These are phyloP conservation scores for Nymphaea colorata DNA, from an alignment of 164 flowering plant genomes.

Conservation along the genomic window DNA sequence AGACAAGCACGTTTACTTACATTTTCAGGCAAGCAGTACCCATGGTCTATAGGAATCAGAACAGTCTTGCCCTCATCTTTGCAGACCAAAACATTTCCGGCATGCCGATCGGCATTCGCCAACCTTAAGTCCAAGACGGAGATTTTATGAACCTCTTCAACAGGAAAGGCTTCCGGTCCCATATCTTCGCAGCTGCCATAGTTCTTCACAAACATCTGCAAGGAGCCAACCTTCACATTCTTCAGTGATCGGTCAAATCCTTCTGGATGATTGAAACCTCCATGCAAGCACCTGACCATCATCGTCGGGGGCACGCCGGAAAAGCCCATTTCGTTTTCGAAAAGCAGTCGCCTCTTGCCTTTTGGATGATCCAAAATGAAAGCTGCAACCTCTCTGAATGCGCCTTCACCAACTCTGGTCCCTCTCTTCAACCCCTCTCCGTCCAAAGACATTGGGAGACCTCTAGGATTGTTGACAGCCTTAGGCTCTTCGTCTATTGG, in stretches of 20 bases:
- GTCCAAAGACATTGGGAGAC: constrained; percentile 38
- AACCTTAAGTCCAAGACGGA: constrained; percentile 60
- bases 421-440: constrained; percentile 77
- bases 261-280: constrained; percentile 49
- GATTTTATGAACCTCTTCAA: constrained; percentile 68
- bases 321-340: constrained; percentile 34
- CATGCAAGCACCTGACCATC: constrained; percentile 52
- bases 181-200: constrained; percentile 71
- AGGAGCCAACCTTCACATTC: constrained; percentile 50
- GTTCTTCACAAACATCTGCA: constrained; percentile 66
- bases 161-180: constrained; percentile 63
- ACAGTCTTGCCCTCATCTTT: constrained; percentile 23
- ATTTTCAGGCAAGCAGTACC: constrained; percentile 70
- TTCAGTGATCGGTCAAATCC: constrained; percentile 19
- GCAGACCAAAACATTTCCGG: constrained; percentile 54
- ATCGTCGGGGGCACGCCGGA: constrained; percentile 68
- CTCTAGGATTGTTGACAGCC: constrained; percentile 61
- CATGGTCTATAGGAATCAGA: constrained; percentile 82
- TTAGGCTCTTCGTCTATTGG: constrained; percentile 78
- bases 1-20: constrained; percentile 20
- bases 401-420: constrained; percentile 75
- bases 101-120: constrained; percentile 81
- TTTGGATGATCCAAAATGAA: constrained; percentile 64
- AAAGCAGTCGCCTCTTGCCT: constrained; percentile 24
- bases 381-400: constrained; percentile 67